Base-by-base conservation (phyloP, 805 yeast species). In the Teunomyces tritomae region DNA sequence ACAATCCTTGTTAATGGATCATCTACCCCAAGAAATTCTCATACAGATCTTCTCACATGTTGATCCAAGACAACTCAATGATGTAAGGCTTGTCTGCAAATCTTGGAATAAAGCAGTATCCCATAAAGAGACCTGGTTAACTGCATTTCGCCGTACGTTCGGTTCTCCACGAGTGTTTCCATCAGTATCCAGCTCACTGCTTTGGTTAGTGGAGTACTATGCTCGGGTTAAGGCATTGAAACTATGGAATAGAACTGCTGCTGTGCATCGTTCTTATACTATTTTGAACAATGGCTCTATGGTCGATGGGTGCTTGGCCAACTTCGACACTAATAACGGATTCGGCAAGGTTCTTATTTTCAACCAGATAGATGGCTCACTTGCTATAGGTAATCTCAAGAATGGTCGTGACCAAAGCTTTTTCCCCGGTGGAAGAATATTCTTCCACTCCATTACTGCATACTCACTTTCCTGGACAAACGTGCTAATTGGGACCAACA, bases 181-280 rank as follows among this genome's bases (percentile, higher is more conserved):
- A 3, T 67, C 78, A 4, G 60, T 76, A 9, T 63, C 78, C 2
- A 62, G 75, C n/a, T 68, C 77, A 3, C 51, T 46, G n/a, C 50
- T 52, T n/a, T 80, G 82, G 80, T 62, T 73, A 46, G 57, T 59
- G 43, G 85, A 80, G 56, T 70, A 77, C 54, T 65, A 76, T 34
- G 59, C 62, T 8, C 58, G 84, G 24, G 62, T 70, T 39, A 54
- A 64, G 6, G 49, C 61, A 5, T 46, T 57, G 29, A 70, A 65
- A 47, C 68, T 58, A 44, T 72, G 82, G 81, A 59, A 63, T 41
- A 73, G 70, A 50, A 68, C 67, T 5, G 59, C 54, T 13, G 62
- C 65, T 0, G 47, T 51, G 5, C 65, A 65, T 29, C 56, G 56
- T 14, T 61, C 56, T 49, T 69, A 67, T 47, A 55, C 60, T 46